These are phyloP conservation scores for Zymoseptoria tritici DNA, from an alignment of 2,329 filamentous ascomycete genomes.

Conservation along the genomic window DNA sequence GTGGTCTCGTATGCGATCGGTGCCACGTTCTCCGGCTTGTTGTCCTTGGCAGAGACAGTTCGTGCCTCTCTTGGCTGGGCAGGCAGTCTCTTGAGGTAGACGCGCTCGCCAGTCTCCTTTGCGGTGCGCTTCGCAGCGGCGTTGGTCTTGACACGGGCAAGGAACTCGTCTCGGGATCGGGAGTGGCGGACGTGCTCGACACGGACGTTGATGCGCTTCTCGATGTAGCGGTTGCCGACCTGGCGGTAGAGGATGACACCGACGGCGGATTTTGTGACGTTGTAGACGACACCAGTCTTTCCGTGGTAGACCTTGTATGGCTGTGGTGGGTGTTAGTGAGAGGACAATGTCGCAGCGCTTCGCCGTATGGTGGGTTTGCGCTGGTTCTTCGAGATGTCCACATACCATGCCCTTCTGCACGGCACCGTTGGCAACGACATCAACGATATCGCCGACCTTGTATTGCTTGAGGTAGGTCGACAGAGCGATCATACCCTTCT, in stretches of 20 bases:
- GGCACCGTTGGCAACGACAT: slow-evolving; percentile 97
- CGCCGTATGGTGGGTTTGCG: not conserved
- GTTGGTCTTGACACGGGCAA: slow-evolving; percentile 94
- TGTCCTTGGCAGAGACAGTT: slow-evolving; percentile 72
- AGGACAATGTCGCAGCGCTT: not conserved
- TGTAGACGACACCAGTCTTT: slow-evolving; percentile 68
- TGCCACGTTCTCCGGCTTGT: slow-evolving; percentile 82
- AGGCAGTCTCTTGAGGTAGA: slow-evolving; percentile 90
- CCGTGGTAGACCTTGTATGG: slow-evolving; percentile 99
- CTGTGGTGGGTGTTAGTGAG: slow-evolving; percentile 30
- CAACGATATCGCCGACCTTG: slow-evolving; percentile 98
- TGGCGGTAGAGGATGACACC: slow-evolving; percentile 99
- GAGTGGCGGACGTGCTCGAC: slow-evolving; percentile 95
- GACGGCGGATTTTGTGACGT: slow-evolving; percentile 96
- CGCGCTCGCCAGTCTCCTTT: slow-evolving; percentile 77
- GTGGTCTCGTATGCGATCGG: slow-evolving; percentile 96
- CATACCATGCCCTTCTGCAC: slow-evolving; percentile 86
- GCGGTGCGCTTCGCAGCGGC: slow-evolving; percentile 86
- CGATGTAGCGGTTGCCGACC: slow-evolving; percentile 98
- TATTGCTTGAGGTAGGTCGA: slow-evolving; percentile 93
- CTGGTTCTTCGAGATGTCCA: slow-evolving; percentile 18
- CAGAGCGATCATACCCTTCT: slow-evolving; percentile 89
- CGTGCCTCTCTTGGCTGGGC: slow-evolving; percentile 69
- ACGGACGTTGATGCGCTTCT: slow-evolving; percentile 99
- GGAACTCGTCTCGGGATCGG: slow-evolving; percentile 92